Base-by-base conservation (phyloP, 2,329 filamentous ascomycete genomes). In the Nothophoma quercina region DNA sequence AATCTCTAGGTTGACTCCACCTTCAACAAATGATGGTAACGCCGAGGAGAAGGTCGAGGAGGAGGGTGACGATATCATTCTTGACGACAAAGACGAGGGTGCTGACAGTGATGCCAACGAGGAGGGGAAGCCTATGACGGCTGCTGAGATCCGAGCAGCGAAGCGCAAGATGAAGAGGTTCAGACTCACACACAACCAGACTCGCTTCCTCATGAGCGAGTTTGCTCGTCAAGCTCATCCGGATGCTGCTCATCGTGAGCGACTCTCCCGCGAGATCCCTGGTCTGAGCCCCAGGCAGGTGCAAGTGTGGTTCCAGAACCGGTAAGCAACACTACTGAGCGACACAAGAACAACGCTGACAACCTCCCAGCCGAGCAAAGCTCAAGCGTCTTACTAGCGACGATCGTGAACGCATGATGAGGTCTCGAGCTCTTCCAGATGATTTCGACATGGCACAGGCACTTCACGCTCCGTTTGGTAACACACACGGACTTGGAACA, bases 291-390 rank as follows among this genome's bases (percentile, higher is more conserved):
- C 93, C 29, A 86, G 93, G 56, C 93, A 98, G 72, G 93, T 98
- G 19, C 93, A 98, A 75, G 93, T 98, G 41, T 98, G 93, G 93
- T 98, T 98, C 76, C 93, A 98, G 76, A 98, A 98, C 76, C 86
- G 93, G 93, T 96, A 83, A 65, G 82, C 69, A 46, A 29, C 23
- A 21, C n/a, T 18, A 32, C 9, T 22, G 33, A 19, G 18, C 1
- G n/a, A 32, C 23, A 46, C 19, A 28, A 7, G 15, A 18, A 19
- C 16, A 5, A 38, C 46, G 45, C 64, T 70, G 51, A 72, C 50
- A 3, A 33, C 19, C 3, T 19, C 8, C 25, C 35, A 86, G 84
- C 71, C 75, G 84, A 65, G 84, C 84, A 15, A 86, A 86, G 70
- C 74, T 86, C 56, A 86, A 86, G 75, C 78, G 84, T 54, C 74